Base-by-base conservation (phyloP, 2,329 filamentous ascomycete genomes). In the Aspergillus versicolor region DNA sequence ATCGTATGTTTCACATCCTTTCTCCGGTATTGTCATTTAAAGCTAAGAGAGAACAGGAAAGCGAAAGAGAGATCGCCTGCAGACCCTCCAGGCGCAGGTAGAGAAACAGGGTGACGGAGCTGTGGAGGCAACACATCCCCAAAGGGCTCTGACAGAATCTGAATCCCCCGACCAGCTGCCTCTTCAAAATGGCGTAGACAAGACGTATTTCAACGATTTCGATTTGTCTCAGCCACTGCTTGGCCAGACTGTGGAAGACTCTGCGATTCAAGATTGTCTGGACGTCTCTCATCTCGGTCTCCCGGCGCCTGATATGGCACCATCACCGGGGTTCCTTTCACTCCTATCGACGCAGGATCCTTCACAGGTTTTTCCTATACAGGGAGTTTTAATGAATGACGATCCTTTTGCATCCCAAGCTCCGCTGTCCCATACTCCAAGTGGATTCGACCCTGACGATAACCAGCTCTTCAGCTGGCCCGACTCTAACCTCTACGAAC, bases 1-100 rank as follows among this genome's bases (percentile, higher is more conserved):
- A 84, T 54, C 72, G 71, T 68, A 57, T 19, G 59, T 61, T 22
- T n/a, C 34, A 8, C 34, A n/a, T 13, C 30, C n/a, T 22, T 4
- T 43, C 8, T 13, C 5, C 44, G 4, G 19, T 32, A n/a, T 17
- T 21, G 43, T 60, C 15, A 54, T 11, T 21, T 7, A 2, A 17
- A 30, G 21, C 47, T 49, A 41, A 49, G 4, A 7, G 3, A 13
- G 3, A 8, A 21, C 22, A 65, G 62, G 62, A 2, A 57, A 58
- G 48, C 57, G 58, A 44, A 65, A 50, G 49, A 65, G 53, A 41
- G 56, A 64, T 43, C 58, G 54, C 27, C 42, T 63, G 6, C 58
- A 62, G 17, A 57, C 51, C 12, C 59, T 66, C 8, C 59, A 66
- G 44, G 44, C 44, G 43, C 59, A 51, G 41, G 38, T 51, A 7